Percentiles rank a stretch among this genome's conserved stretches.
Conservation (phyloP, 257 asterid species). For the Lycium barbarum region DNA sequence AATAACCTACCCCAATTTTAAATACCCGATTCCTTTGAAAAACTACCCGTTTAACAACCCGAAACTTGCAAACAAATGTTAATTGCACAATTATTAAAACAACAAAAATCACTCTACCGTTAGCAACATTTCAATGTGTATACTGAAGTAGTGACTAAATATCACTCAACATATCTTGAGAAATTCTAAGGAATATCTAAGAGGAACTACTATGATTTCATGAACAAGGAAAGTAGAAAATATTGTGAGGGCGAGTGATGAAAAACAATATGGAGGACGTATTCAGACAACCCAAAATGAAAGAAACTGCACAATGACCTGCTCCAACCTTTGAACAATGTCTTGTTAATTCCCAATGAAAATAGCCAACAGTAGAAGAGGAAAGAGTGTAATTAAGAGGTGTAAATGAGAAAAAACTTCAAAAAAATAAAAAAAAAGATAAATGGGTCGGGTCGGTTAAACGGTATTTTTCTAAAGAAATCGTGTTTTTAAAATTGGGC, state of each 20-base stretch:
- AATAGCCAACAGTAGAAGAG: no score
- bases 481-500: no score
- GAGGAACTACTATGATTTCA: slow-evolving; percentile 7
- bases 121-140: neutral
- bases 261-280: neutral
- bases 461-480: no score
- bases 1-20: no score
- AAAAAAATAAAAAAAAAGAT: no score
- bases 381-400: no score
- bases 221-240: neutral
- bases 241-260: neutral
- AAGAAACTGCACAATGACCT: slow-evolving; percentile 53
- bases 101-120: neutral
- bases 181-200: neutral
- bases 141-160: neutral
- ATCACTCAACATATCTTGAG: neutral
- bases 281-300: slow-evolving; percentile 22
- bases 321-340: slow-evolving; percentile 61
- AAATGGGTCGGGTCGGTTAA: no score
- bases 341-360: no score
- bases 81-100: no score
- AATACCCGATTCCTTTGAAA: no score
- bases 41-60: no score
- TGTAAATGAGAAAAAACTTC: no score
- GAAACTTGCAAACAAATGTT: neutral